These are phyloP conservation scores for Dictyostelium intermedium DNA, from an alignment of 78 protist genomes.

Conservation along the genomic window DNA sequence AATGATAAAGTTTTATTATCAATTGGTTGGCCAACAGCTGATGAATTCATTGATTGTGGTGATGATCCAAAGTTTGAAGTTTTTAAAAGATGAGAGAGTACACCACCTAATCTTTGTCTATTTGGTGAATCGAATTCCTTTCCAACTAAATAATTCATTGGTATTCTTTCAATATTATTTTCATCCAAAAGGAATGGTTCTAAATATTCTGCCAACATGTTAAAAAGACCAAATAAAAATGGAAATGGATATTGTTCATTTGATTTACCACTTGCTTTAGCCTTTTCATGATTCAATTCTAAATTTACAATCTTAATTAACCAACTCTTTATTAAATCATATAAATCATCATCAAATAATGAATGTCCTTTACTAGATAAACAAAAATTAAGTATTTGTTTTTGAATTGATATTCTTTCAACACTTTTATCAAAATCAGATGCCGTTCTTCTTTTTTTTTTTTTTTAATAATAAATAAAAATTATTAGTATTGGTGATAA, in stretches of 20 bases:
- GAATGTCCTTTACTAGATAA: neutral
- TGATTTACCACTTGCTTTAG: neutral
- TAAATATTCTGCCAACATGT: neutral
- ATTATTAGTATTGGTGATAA: neutral
- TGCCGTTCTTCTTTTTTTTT: neutral
- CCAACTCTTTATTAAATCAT: neutral
- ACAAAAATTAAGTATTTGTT: neutral
- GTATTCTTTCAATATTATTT: neutral
- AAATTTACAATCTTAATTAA: neutral
- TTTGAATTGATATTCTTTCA: neutral
- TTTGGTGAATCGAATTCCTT: neutral
- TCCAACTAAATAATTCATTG: neutral
- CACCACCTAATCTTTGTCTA: constrained; percentile 21
- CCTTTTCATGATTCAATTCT: neutral
- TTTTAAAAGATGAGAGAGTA: constrained; percentile 1
- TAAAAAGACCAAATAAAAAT: neutral
- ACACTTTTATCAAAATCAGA: neutral
- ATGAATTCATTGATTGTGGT: neutral
- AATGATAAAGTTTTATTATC: neutral
- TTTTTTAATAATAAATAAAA: neutral
- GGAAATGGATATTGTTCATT: neutral
- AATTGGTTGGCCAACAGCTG: neutral
- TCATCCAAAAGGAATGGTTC: neutral
- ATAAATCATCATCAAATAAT: neutral
- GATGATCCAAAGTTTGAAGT: neutral